These are phyloP conservation scores for Apiotrichum brassicae DNA, from an alignment of 1,284 basidiomycete species.

Conservation along the genomic window DNA sequence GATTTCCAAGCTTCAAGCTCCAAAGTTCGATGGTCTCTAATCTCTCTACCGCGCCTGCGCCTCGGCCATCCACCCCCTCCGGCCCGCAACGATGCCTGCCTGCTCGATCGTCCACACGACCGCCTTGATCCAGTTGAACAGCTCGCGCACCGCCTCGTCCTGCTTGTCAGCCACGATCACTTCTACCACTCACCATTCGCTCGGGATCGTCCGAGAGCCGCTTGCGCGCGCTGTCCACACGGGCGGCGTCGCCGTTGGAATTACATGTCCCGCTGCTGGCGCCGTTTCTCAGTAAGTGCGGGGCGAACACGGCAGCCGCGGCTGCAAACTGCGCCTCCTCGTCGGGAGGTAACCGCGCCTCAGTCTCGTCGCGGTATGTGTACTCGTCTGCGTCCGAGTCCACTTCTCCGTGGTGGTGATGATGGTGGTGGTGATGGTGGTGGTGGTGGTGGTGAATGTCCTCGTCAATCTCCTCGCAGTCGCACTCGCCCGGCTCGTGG, in stretches of 20 bases:
- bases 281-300: not conserved
- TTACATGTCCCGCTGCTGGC: too few species aligned
- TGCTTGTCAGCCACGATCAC: constrained; percentile 11
- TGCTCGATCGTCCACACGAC: constrained; percentile 48
- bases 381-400: constrained; percentile 21
- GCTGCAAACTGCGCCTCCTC: not conserved
- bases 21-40: too few species aligned
- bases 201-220: constrained; percentile 38
- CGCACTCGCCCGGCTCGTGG: constrained; percentile 15
- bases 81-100: constrained; percentile 41
- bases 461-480: constrained; percentile 11
- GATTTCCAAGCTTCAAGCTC: too few species aligned
- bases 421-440: constrained; percentile 16
- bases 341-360: not conserved
- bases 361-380: constrained; percentile 6
- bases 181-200: constrained; percentile 26
- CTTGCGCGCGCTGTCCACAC: constrained; percentile 1
- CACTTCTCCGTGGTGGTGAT: constrained; percentile 19
- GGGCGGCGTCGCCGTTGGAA: too few species aligned
- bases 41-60: too few species aligned
- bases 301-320: too few species aligned
- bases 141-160: constrained; percentile 43
- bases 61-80: constrained; percentile 19
- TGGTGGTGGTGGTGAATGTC: constrained; percentile 12
- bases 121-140: constrained; percentile 48